These are phyloP conservation scores for Microthyrium microscopicum DNA, from an alignment of 2,329 filamentous ascomycete genomes.

Conservation along the genomic window DNA sequence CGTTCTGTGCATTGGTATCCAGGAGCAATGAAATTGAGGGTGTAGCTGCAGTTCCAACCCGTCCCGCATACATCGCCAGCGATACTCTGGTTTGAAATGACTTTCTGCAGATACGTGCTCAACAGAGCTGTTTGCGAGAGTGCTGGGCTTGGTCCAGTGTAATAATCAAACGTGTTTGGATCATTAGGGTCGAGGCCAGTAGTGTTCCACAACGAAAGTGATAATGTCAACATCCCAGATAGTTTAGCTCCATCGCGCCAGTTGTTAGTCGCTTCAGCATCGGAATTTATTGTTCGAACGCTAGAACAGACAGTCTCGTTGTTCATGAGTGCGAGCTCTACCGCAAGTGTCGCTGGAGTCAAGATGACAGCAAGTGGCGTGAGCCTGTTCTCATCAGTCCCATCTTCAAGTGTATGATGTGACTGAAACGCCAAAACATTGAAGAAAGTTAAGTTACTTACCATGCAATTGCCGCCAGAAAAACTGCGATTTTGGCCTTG, in stretches of 20 bases:
- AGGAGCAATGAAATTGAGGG: constrained; percentile 18
- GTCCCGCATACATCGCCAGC: constrained; percentile 16
- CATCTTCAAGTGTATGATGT: background rate
- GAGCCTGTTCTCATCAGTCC: constrained; percentile 12
- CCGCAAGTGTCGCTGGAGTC: constrained; percentile 19
- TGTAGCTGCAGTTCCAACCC: constrained; percentile 21
- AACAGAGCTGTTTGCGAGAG: constrained; percentile 17
- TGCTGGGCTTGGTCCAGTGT: constrained; percentile 20
- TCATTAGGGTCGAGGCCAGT: constrained; percentile 14
- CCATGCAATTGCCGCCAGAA: background rate
- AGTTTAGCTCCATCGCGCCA: constrained; percentile 13
- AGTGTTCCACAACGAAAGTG: constrained; percentile 20
- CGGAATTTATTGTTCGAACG: constrained; percentile 18
- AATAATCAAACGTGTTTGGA: constrained; percentile 19
- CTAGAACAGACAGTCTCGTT: constrained; percentile 14
- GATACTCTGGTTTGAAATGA: constrained; percentile 14
- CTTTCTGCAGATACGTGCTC: constrained; percentile 17
- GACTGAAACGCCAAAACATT: background rate
- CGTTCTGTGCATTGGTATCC: constrained; percentile 21
- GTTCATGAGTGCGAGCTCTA: constrained; percentile 14
- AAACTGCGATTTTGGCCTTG: background rate
- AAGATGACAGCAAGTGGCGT: constrained; percentile 22
- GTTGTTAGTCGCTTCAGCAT: constrained; percentile 15
- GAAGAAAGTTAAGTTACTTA: background rate
- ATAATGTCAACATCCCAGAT: constrained; percentile 12